Percentiles rank a stretch among this genome's conserved stretches.
phyloP scores from a whole-genome alignment of 352 stramenopile species.

The Phytophthora hibernalis region DNA sequence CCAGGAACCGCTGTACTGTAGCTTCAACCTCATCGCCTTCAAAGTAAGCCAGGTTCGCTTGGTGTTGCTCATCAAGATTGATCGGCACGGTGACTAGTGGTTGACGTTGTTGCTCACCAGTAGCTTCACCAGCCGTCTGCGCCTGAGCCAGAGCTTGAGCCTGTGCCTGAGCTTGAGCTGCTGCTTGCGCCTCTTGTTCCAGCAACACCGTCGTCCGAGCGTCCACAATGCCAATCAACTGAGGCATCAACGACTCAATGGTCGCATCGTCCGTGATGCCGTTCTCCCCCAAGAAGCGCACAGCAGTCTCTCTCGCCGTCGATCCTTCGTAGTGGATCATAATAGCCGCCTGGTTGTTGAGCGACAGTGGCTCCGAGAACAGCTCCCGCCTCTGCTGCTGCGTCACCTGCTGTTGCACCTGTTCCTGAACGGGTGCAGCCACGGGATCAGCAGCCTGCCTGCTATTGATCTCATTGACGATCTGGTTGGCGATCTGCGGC shows the following conservation, averaged over 20 bases:
- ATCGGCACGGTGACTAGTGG: slow-evolving; percentile 60
- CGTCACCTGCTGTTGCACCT: slow-evolving; percentile 10
- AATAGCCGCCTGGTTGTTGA: slow-evolving; percentile 54
- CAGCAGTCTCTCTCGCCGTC: slow-evolving; percentile 64
- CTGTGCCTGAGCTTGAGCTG: slow-evolving; percentile 2
- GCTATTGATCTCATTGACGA: slow-evolving; percentile 55
- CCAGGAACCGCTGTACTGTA: slow-evolving; percentile 74
- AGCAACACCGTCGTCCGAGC: slow-evolving; percentile 52
- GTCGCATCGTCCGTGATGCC: slow-evolving; percentile 51
- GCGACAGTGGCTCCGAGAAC: slow-evolving; percentile 72
- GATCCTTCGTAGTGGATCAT: slow-evolving; percentile 73
- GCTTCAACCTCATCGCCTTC: slow-evolving; percentile 74
- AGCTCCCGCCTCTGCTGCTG: slow-evolving; percentile 48
- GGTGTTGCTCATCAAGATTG: slow-evolving; percentile 55
- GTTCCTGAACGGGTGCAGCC: background rate
- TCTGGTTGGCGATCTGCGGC: slow-evolving; percentile 69
- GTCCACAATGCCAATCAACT: slow-evolving; percentile 70
- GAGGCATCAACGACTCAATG: slow-evolving; percentile 51
- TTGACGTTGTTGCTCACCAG: slow-evolving; percentile 30
- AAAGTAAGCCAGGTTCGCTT: slow-evolving; percentile 68
- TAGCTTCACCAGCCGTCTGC: background rate
- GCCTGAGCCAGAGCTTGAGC: slow-evolving; percentile 9
- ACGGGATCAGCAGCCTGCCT: slow-evolving; percentile 8
- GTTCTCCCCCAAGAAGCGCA: slow-evolving; percentile 69
- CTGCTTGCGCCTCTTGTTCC: slow-evolving; percentile 37